These are phyloP conservation scores for Rhynchospora tenuis DNA, from an alignment of 176 grass and related monocot species.

Conservation along the genomic window DNA sequence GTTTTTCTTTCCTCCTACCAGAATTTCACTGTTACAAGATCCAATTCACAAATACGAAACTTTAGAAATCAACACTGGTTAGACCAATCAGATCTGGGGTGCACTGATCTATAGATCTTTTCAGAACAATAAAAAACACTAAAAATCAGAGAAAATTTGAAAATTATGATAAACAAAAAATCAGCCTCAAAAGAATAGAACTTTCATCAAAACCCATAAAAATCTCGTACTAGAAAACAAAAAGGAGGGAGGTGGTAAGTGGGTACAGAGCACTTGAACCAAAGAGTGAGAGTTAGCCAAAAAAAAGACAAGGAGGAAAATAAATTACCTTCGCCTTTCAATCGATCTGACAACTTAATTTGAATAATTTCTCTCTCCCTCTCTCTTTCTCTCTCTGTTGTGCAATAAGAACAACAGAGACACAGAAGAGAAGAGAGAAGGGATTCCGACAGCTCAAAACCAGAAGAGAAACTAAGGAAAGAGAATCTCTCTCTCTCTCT, in stretches of 20 bases:
- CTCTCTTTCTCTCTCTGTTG: neutral
- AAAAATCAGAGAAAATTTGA: neutral
- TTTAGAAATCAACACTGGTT: conserved; percentile 18
- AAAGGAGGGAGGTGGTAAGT: conserved; percentile 9
- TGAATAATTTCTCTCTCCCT: neutral
- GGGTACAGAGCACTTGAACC: neutral
- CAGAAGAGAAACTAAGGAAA: conserved; percentile 27
- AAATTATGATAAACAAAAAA: neutral
- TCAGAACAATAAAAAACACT: neutral
- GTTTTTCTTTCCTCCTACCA: neutral
- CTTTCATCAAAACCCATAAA: conserved; percentile 17
- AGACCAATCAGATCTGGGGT: conserved; percentile 30
- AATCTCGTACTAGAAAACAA: conserved; percentile 20
- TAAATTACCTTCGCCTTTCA: conserved; percentile 25
- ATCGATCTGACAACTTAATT: conserved; percentile 22
- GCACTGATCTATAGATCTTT: conserved; percentile 31
- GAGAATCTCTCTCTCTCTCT: conserved; percentile 22
- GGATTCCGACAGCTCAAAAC: conserved; percentile 29
- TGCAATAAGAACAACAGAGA: conserved; percentile 12
- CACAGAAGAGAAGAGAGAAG: neutral
- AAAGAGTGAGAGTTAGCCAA: conserved; percentile 1
- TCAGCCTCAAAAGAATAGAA: conserved; percentile 22
- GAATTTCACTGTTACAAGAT: conserved; percentile 20
- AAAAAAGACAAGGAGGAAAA: conserved; percentile 23
- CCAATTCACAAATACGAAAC: conserved; percentile 19